Evolutionary conservation across 1,284 basidiomycete species (phyloP).

Genomic region (Rhizopogon parksii): DNA sequence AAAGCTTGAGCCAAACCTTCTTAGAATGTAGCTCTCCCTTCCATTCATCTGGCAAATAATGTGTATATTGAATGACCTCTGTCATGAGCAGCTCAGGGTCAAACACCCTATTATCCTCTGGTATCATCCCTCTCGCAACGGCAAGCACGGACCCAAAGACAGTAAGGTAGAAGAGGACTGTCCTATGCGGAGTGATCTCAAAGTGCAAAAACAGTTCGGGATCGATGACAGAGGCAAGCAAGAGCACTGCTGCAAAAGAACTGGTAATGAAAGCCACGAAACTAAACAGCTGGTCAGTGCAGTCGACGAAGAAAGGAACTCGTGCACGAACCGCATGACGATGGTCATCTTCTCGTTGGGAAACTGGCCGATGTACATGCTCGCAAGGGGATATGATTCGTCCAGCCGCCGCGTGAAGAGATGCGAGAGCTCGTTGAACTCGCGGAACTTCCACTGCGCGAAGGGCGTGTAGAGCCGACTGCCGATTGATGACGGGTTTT

Average conservation of each 20-base stretch:
- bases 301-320: neutral
- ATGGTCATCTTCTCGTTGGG: slow-evolving; percentile 91
- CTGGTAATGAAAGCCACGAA: slow-evolving; percentile 96
- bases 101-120: slow-evolving; percentile 88
- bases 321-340: slow-evolving; percentile 67
- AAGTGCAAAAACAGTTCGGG: slow-evolving; percentile 90
- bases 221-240: slow-evolving; percentile 86
- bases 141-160: slow-evolving; percentile 87
- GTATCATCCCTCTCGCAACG: slow-evolving; percentile 90
- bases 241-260: slow-evolving; percentile 91
- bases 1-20: slow-evolving; percentile 40
- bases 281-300: slow-evolving; percentile 10
- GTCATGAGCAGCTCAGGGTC: slow-evolving; percentile 90
- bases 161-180: slow-evolving; percentile 88
- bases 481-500: slow-evolving; percentile 92
- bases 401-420: slow-evolving; percentile 83
- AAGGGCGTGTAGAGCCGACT: slow-evolving; percentile 90
- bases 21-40: slow-evolving; percentile 85
- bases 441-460: slow-evolving; percentile 97
- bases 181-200: slow-evolving; percentile 89
- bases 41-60: slow-evolving; percentile 94
- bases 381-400: slow-evolving; percentile 83
- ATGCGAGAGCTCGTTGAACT: slow-evolving; percentile 97
- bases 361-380: slow-evolving; percentile 95
- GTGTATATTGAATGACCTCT: slow-evolving; percentile 88